These are phyloP conservation scores for Kazachstania sp. DNA, from an alignment of 1,139 yeast genomes.

Conservation along the genomic window DNA sequence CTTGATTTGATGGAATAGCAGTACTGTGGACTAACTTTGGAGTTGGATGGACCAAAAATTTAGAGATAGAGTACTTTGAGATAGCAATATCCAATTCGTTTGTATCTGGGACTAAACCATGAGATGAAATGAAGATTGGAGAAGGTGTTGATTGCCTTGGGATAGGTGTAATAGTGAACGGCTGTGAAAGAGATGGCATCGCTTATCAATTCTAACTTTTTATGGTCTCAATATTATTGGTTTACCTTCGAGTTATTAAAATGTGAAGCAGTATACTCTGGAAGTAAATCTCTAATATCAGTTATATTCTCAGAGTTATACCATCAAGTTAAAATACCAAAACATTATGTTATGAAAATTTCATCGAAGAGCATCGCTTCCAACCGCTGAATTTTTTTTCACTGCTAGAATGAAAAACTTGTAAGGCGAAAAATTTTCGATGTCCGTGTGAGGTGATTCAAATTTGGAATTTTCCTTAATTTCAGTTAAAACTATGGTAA, in stretches of 20 bases:
- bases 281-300: too few relatives aligned
- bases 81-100: conserved; percentile 48
- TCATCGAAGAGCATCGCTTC: conserved; percentile 6
- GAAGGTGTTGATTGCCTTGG: conserved; percentile 21
- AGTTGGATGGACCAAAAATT: conserved; percentile 67
- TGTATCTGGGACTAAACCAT: conserved; percentile 20
- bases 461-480: too few relatives aligned
- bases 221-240: too few relatives aligned
- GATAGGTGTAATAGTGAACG: conserved; percentile 27
- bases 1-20: conserved; percentile 30
- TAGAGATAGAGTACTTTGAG: conserved; percentile 67
- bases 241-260: too few relatives aligned
- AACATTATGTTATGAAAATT: background rate
- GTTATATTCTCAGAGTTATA: too few relatives aligned
- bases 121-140: conserved; percentile 17
- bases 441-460: conserved; percentile 5
- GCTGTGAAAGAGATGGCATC: conserved; percentile 30
- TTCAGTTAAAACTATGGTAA: too few relatives aligned
- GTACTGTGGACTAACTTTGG: conserved; percentile 49
- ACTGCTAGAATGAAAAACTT: background rate
- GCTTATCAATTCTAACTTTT: too few relatives aligned
- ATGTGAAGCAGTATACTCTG: too few relatives aligned
- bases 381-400: background rate
- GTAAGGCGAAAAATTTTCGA: conserved; percentile 7
- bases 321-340: too few relatives aligned